Evolutionary conservation across 2,329 filamentous ascomycete species (phyloP).

Genomic region (Venturia asperata): DNA sequence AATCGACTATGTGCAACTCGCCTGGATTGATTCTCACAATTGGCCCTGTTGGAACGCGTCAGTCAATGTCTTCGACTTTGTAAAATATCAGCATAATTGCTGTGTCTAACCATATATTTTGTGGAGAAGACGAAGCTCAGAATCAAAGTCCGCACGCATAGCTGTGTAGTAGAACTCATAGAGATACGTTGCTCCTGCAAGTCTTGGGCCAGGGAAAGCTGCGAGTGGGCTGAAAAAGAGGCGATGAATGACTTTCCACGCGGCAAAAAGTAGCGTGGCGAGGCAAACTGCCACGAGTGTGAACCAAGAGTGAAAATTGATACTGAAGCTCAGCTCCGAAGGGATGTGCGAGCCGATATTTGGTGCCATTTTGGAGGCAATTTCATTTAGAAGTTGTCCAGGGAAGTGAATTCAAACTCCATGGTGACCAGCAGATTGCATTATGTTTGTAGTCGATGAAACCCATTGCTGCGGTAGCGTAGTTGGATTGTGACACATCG

Average conservation of each 20-base stretch:
- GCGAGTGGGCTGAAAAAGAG: slow-evolving; percentile 25
- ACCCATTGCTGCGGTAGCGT: not conserved
- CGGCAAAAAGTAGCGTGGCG: not conserved
- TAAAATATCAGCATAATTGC: too few species aligned
- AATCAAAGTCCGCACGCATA: slow-evolving; percentile 22
- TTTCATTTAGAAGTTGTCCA: not conserved
- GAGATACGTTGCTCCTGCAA: slow-evolving; percentile 25
- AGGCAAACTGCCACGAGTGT: not conserved
- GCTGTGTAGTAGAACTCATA: slow-evolving; percentile 29
- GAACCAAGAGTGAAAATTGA: not conserved
- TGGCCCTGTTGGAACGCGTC: slow-evolving; percentile 21
- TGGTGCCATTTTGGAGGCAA: not conserved
- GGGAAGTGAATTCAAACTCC: not conserved
- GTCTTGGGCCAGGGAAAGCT: slow-evolving; percentile 26
- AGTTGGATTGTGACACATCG: not conserved
- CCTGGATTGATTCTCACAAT: slow-evolving; percentile 25
- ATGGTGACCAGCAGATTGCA: not conserved
- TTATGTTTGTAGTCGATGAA: not conserved
- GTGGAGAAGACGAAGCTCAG: slow-evolving; percentile 27
- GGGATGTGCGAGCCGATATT: not conserved
- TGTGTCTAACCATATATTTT: slow-evolving; percentile 24
- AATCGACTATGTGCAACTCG: slow-evolving; percentile 23
- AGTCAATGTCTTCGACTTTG: too few species aligned
- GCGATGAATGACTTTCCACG: slow-evolving; percentile 22
- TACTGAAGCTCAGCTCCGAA: not conserved